Evolutionary conservation across 495 filamentous ascomycete genomes (phyloP), one percentile per base, ranked within the genome.

Genomic region (Penicillium paradoxum): DNA sequence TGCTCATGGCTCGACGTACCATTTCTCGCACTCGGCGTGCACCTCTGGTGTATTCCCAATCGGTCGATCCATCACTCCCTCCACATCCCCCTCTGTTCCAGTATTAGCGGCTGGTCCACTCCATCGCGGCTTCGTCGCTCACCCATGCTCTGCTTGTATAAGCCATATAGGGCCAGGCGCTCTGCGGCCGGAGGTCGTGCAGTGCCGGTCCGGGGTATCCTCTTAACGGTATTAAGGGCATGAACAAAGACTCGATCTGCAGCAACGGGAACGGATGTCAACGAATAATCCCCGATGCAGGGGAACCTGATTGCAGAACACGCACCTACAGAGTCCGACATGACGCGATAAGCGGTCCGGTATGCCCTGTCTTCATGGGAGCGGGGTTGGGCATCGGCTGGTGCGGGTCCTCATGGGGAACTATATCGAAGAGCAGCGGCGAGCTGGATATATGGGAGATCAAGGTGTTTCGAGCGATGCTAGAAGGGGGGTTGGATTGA

Each of bases 111-210:
- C 15, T 38, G 27, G n/a, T 15, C 0, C 15, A 0, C 38, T 5
- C 30, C 10, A 11, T 33, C 29, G 29, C 6, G 10, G 9, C 4
- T 24, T 30, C 5, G 22, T 6, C 13, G 60, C 69, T 45, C 68
- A 85, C 82, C 84, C 91, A 96, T 97, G 57, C 89, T 90, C 73
- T 98, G 93, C 69, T 98, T 98, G 73, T 97, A 98, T 55, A 98
- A 79, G 45, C 93, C 93, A 83, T 98, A 98, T 49, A 98, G 85
- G 57, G 84, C 86, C 58, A 98, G 75, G 22, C 93, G 87, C 61
- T 91, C 92, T 29, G 79, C 74, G 8, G 91, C 79, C 32, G 93
- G 95, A 17, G 93, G 93, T 34, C 92, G 85, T 45, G 88, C 81
- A 36, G 89, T 89, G 21, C 93, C 92, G 13, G 90, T 95, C 62